Base-by-base conservation (phyloP, 202 grass and related monocot species). In the Digitaria exilis region DNA sequence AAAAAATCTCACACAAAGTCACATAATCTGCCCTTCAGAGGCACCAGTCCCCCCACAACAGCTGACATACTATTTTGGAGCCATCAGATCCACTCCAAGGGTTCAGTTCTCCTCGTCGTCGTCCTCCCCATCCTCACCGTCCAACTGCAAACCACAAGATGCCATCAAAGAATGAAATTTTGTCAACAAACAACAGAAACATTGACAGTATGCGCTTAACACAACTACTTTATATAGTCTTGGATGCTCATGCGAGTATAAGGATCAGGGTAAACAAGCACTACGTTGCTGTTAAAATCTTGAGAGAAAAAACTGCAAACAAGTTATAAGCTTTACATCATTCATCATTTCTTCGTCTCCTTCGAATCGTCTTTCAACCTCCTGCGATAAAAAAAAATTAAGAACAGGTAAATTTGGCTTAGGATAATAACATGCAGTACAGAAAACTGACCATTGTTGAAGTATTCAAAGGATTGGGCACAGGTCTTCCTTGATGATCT, bases 381-480 rank as follows among this genome's bases (percentile, higher is more conserved):
- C 92, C 92, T 98, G 83, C 52, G 81, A 39, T 5, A 84, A 15
- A 84, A 25, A 87, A n/a, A 77, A 69, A 18, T 60, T 74, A 65
- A 65, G 62, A 7, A 73, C 72, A 78, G 22, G 51, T 17, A 62
- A 19, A 67, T 69, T 4, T 46, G 10, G 71, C 70, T 78, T 15
- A 63, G 79, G 48, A 88, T 35, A 16, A 70, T 31, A 82, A 58
- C 42, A 7, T 22, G 5, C 22, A 79, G 70, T 59, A 76, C 18
- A 51, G 12, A 41, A 59, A 62, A 76, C 92, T 85, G 45, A 95
- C n/a, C 96, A 88, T 93, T 93, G 44, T 98, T 94, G 49, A 98
- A 93, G 71, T 98, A 91, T 70, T 95, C 66, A 98, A 91, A 67
- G 96, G 96, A 82, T 98, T 98, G 21, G 92, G 88, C 96, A 98